Evolutionary conservation across 1,284 basidiomycete genomes (phyloP).

Genomic region (Cystobasidium pallidum): DNA sequence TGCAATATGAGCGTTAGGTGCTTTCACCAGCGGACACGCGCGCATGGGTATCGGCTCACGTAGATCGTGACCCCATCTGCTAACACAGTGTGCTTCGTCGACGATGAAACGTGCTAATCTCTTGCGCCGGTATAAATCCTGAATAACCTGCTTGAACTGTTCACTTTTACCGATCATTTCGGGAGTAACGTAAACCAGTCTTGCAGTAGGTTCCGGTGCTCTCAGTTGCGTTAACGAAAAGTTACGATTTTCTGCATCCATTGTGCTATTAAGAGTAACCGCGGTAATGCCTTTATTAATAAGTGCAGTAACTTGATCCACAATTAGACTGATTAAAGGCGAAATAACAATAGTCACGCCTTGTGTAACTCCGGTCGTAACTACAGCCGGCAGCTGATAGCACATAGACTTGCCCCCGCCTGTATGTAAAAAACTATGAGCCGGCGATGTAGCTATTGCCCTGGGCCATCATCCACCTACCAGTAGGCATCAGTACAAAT

Average conservation of each 20-base stretch:
- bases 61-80: slow-evolving; percentile 59
- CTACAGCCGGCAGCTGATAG: slow-evolving; percentile 84
- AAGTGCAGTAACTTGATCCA: slow-evolving; percentile 83
- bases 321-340: slow-evolving; percentile 86
- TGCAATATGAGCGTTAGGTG: not conserved
- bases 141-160: slow-evolving; percentile 65
- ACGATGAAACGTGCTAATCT: slow-evolving; percentile 86
- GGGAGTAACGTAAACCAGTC: slow-evolving; percentile 89
- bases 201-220: slow-evolving; percentile 57
- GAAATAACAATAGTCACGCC: slow-evolving; percentile 91
- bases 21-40: too few relatives aligned
- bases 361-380: slow-evolving; percentile 69
- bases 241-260: slow-evolving; percentile 57
- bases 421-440: not conserved
- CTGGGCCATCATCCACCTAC: too few relatives aligned
- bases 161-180: slow-evolving; percentile 73
- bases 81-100: slow-evolving; percentile 86
- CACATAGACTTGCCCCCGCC: slow-evolving; percentile 92
- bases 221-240: slow-evolving; percentile 60
- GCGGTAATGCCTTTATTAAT: slow-evolving; percentile 67
- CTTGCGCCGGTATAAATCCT: slow-evolving; percentile 63
- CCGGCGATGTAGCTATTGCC: too few relatives aligned
- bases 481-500: slow-evolving; percentile 92
- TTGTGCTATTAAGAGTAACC: slow-evolving; percentile 71
- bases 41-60: slow-evolving; percentile 38